Base-by-base conservation (phyloP, 1,284 basidiomycete species). In the Trichosporon ovoides region DNA sequence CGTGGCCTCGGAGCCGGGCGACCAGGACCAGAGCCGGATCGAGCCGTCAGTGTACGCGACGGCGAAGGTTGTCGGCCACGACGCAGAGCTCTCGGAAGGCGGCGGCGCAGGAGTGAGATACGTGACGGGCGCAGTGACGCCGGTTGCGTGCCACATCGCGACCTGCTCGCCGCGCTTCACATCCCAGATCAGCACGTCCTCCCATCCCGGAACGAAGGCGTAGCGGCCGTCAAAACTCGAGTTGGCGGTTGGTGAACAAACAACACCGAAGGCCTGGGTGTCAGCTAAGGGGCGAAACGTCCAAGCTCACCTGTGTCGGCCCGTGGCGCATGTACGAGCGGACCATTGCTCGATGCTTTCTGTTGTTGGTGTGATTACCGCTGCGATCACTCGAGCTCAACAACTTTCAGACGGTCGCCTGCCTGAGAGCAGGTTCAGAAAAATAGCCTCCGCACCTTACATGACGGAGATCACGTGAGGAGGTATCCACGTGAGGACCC, bases 171-270 rank as follows among this genome's bases (percentile, higher is more conserved):
- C 93, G 69, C 86, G 90, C 80, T 98, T 97, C 31, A 98, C 84
- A 74, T 98, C 92, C 95, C 95, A 98, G 7, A 98, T 91, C 56
- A 98, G 81, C 4, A 99, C 87, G 80, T 99, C 96, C 76, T 99
- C 96, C 64, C 98, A 83, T 2, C 91, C 95, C 6, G 96, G 90
- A 18, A 97, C 92, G 78, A 89, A 97, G 1, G 94, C 96, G 22
- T 87, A 78, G 75, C 87, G 90, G 28, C 89, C 88, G 78, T 95
- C 89, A 75, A 87, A 95, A 43, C 85, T 75, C 0, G 89, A 87
- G 73, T 94, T 94, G n/a, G 91, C 89, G 1, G 87, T 87, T 10
- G 87, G 79, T 63, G 91, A 94, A 69, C 88, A 89, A 58, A 98
- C 85, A 36, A 98, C 77, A 60, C 93, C 95, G 80, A 97, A 98